Evolutionary conservation across 2,329 filamentous ascomycete genomes (phyloP).

Genomic region (Trichoderma polysporum): DNA sequence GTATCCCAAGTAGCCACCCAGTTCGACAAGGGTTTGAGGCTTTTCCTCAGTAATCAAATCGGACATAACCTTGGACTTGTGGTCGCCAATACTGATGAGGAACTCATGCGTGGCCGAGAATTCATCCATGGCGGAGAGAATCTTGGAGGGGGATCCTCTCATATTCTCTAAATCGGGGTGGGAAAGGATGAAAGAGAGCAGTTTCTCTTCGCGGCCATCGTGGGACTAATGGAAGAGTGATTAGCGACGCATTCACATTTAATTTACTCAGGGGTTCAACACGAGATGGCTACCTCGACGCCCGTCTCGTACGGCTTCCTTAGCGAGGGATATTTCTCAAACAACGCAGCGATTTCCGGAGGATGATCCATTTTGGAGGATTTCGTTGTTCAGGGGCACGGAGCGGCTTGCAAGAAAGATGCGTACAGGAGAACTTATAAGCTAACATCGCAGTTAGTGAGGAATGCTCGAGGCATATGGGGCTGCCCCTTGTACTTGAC

Average conservation of each 20-base stretch:
- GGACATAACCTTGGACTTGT: constrained; percentile 70
- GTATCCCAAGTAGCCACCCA: constrained; percentile 81
- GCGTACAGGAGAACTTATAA: background rate
- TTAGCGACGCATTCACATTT: background rate
- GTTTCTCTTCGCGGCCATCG: constrained; percentile 9
- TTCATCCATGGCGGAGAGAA: constrained; percentile 7
- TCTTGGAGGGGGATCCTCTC: background rate
- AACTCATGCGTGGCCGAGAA: constrained; percentile 5
- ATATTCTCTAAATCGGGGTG: constrained; percentile 2
- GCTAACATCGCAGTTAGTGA: background rate
- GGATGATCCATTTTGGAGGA: background rate
- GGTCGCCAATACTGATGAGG: constrained; percentile 76
- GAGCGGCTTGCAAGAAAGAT: background rate
- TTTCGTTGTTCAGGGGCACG: background rate
- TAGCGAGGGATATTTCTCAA: constrained; percentile 10
- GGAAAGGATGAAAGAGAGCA: constrained; percentile 4
- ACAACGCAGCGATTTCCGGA: background rate
- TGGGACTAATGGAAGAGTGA: background rate
- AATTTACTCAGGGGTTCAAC: background rate
- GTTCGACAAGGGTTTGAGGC: constrained; percentile 70
- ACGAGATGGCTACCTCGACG: background rate
- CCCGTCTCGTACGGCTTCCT: background rate
- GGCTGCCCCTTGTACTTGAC: background rate
- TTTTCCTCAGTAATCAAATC: constrained; percentile 66
- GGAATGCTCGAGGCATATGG: background rate